Evolutionary conservation across 352 stramenopile genomes (phyloP).

Genomic region (Sclerospora graminicola): DNA sequence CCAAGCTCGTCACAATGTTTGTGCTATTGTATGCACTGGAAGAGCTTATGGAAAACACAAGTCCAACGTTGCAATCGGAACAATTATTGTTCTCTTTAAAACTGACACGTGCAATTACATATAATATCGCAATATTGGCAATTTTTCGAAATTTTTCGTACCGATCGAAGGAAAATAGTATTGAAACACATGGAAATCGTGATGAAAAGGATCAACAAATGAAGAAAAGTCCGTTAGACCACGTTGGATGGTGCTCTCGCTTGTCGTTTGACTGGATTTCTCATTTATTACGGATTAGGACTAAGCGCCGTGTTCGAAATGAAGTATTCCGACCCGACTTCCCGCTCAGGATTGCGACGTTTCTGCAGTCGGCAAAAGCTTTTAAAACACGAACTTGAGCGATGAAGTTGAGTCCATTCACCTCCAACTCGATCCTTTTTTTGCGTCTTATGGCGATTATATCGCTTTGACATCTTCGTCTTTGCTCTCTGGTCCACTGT

Average conservation of each 20-base stretch:
- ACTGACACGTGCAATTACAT: background rate
- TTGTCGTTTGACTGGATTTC: constrained; percentile 65
- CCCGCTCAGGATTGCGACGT: constrained; percentile 38
- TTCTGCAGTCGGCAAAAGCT: constrained; percentile 20
- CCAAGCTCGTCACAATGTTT: constrained; percentile 15
- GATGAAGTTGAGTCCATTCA: constrained; percentile 20
- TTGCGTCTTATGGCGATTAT: constrained; percentile 36
- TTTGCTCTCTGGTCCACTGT: constrained; percentile 60
- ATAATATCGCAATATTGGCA: constrained; percentile 1
- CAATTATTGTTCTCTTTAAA: constrained; percentile 10
- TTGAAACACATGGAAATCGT: background rate
- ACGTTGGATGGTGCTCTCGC: constrained; percentile 38
- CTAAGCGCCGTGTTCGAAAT: constrained; percentile 46
- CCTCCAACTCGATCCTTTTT: constrained; percentile 38
- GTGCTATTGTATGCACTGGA: constrained; percentile 9
- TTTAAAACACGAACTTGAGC: constrained; percentile 38
- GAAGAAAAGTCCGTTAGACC: constrained; percentile 36
- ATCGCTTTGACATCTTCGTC: constrained; percentile 38
- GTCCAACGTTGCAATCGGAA: background rate
- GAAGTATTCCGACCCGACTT: constrained; percentile 44
- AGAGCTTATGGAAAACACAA: constrained; percentile 5
- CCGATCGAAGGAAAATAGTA: background rate
- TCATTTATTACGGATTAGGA: constrained; percentile 46
- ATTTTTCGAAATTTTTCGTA: constrained; percentile 7
- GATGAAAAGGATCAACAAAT: background rate